A percentile compares a stretch with the other conserved stretches of the same genome.
Evolutionary conservation across 495 filamentous ascomycete species (phyloP).

Genomic region (Penicillium salamii): DNA sequence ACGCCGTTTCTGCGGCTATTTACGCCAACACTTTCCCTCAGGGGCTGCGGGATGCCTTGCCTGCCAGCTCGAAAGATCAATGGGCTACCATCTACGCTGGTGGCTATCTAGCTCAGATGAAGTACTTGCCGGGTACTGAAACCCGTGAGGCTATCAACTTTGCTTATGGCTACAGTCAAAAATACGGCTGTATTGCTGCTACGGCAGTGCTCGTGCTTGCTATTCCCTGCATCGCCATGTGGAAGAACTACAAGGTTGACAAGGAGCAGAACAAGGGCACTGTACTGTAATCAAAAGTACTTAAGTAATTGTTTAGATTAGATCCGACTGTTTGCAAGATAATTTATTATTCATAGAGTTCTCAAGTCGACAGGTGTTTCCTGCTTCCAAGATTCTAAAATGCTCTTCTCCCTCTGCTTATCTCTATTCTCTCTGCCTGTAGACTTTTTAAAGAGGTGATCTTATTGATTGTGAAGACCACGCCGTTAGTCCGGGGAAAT

Average conservation of each 20-base stretch:
- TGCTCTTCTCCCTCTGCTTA: too few relatives aligned
- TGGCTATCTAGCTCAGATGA: slow-evolving; percentile 45
- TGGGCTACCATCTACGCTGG: slow-evolving; percentile 38
- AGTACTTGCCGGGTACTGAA: slow-evolving; percentile 48
- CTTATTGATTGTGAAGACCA: too few relatives aligned
- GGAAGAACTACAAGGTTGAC: slow-evolving; percentile 39
- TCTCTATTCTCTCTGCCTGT: too few relatives aligned
- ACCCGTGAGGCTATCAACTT: slow-evolving; percentile 51
- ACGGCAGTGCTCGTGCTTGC: slow-evolving; percentile 28
- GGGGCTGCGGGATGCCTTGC: slow-evolving; percentile 38
- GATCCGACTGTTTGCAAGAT: neutral
- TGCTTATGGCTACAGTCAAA: slow-evolving; percentile 58
- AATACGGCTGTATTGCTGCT: slow-evolving; percentile 52
- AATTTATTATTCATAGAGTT: too few relatives aligned
- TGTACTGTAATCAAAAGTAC: slow-evolving; percentile 23
- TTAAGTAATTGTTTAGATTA: neutral
- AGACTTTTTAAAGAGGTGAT: too few relatives aligned
- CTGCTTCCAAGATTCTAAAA: too few relatives aligned
- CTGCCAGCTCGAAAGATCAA: slow-evolving; percentile 37
- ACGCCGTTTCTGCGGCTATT: slow-evolving; percentile 58
- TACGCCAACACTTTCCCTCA: slow-evolving; percentile 60
- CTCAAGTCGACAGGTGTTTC: too few relatives aligned
- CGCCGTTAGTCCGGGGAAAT: too few relatives aligned
- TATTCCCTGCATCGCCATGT: slow-evolving; percentile 31
- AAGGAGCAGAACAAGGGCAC: slow-evolving; percentile 42